Conservation (phyloP, 1,284 basidiomycete species). For the Cryptococcus sp. region DNA sequence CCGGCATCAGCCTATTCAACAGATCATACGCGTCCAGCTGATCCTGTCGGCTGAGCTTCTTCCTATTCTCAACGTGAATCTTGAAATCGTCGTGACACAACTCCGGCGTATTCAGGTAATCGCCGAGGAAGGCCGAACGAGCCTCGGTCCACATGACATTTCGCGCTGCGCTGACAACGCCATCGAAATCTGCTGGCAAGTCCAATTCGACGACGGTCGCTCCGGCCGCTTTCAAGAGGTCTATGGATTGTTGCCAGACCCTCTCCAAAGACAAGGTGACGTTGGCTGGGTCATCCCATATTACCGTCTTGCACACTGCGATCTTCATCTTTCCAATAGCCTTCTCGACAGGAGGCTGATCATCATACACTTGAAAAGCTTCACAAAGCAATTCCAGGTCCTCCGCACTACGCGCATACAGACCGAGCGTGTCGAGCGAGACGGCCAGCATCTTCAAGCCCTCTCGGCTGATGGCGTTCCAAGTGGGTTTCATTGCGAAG, state of each 20-base stretch:
- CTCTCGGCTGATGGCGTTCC: slow-evolving; percentile 39
- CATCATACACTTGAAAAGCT: slow-evolving; percentile 33
- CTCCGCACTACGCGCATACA: slow-evolving; percentile 36
- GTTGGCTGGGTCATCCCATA: slow-evolving; percentile 14
- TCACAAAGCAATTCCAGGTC: slow-evolving; percentile 38
- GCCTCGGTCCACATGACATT: slow-evolving; percentile 20
- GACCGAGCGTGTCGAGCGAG: slow-evolving; percentile 41
- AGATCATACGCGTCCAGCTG: slow-evolving; percentile 25
- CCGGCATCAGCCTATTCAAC: slow-evolving; percentile 24
- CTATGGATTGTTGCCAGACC: slow-evolving; percentile 20
- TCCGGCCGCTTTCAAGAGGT: slow-evolving; percentile 23
- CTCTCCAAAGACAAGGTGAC: slow-evolving; percentile 15
- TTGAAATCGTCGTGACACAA: slow-evolving; percentile 1
- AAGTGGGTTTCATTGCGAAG: slow-evolving; percentile 44
- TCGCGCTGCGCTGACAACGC: slow-evolving; percentile 1
- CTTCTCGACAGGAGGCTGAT: slow-evolving; percentile 23
- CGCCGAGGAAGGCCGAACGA: slow-evolving; percentile 17
- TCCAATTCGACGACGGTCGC: slow-evolving; percentile 28
- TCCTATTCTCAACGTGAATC: slow-evolving; percentile 18
- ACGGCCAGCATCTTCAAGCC: slow-evolving; percentile 37
- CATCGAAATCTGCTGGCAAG: slow-evolving; percentile 24
- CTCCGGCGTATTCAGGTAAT: slow-evolving; percentile 16
- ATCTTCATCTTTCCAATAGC: slow-evolving; percentile 28
- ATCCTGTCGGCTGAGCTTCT: slow-evolving; percentile 9
- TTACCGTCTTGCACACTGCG: slow-evolving; percentile 33